Conservation (phyloP, 768 basidiomycete genomes). For the Fomitopsis serialis region DNA sequence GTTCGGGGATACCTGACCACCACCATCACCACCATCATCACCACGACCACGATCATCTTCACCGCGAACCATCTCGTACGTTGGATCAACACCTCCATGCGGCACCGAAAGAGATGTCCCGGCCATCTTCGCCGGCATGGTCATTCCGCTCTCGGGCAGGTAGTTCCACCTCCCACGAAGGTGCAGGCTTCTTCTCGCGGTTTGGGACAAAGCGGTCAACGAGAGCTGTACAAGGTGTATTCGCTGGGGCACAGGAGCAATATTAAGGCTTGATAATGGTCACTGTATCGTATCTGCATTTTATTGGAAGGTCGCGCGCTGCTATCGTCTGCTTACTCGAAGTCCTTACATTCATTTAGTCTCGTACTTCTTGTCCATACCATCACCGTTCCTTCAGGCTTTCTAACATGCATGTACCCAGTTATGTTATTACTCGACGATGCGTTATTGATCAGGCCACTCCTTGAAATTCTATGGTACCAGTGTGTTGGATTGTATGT, state of each 20-base stretch:
- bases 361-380: neutral
- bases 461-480: too few species aligned
- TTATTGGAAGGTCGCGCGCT: neutral
- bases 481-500: too few species aligned
- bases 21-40: conserved; percentile 57
- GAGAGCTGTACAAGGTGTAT: conserved; percentile 23
- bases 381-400: neutral
- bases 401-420: neutral
- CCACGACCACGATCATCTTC: conserved; percentile 26
- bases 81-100: conserved; percentile 51
- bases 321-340: too few species aligned
- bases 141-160: conserved; percentile 79
- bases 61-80: conserved; percentile 29
- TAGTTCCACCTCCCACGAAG: conserved; percentile 68
- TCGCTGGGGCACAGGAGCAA: conserved; percentile 12
- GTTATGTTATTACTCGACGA: neutral
- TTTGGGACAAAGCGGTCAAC: conserved; percentile 70
- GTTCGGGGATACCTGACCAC: conserved; percentile 46
- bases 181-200: conserved; percentile 60
- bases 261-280: neutral
- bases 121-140: conserved; percentile 80
- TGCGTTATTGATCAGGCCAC: too few species aligned
- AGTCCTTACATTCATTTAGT: conserved; percentile 1
- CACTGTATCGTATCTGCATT: neutral
- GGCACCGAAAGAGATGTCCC: conserved; percentile 37